These are phyloP conservation scores for Penicillium brasilianum DNA, from an alignment of 2,329 filamentous ascomycete genomes.

Conservation along the genomic window DNA sequence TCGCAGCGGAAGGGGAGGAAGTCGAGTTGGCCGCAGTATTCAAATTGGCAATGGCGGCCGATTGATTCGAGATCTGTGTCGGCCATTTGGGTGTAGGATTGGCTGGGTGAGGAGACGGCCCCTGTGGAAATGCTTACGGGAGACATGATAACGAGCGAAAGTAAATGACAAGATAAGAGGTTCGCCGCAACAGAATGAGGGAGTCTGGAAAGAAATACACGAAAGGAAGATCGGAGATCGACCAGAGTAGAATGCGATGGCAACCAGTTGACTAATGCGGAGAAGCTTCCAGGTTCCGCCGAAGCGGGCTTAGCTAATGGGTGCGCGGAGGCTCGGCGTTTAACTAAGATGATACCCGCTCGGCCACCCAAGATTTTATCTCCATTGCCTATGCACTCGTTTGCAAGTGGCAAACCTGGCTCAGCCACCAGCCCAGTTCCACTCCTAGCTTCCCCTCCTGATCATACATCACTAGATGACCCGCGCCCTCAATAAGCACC, in stretches of 20 bases:
- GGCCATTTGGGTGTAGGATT: slow-evolving; percentile 48
- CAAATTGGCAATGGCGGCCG: slow-evolving; percentile 87
- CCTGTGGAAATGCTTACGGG: slow-evolving; percentile 34
- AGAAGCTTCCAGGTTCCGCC: slow-evolving; percentile 24
- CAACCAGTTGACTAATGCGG: slow-evolving; percentile 33
- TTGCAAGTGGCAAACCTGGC: neutral
- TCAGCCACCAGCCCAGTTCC: slow-evolving; percentile 36
- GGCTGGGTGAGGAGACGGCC: slow-evolving; percentile 17
- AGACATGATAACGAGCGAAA: slow-evolving; percentile 26
- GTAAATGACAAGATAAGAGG: neutral
- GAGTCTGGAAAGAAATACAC: neutral
- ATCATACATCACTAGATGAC: slow-evolving; percentile 54
- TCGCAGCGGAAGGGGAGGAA: slow-evolving; percentile 95
- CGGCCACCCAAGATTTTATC: too few species aligned
- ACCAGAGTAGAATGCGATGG: slow-evolving; percentile 28
- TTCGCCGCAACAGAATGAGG: neutral
- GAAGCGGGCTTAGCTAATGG: slow-evolving; percentile 15
- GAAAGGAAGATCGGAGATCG: slow-evolving; percentile 7
- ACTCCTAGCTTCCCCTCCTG: slow-evolving; percentile 47
- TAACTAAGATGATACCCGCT: too few species aligned
- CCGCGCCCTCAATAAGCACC: slow-evolving; percentile 46
- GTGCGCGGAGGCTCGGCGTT: slow-evolving; percentile 18
- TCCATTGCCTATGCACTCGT: neutral
- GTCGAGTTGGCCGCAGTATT: slow-evolving; percentile 92
- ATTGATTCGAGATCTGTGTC: slow-evolving; percentile 81